phyloP scores from a whole-genome alignment of 805 yeast species.

The Ogataea pini region DNA sequence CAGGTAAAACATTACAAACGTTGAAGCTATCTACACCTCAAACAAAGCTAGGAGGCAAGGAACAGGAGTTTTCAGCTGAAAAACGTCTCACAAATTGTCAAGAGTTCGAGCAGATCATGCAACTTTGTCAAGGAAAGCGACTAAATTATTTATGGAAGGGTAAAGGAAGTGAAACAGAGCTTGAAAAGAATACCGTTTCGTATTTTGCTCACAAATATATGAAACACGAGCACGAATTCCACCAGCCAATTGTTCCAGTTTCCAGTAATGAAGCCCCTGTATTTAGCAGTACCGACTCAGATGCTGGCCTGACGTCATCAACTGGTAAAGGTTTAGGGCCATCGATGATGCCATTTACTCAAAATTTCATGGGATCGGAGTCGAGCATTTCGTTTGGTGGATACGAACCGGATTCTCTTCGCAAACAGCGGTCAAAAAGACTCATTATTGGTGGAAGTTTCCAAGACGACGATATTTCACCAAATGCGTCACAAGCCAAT shows the following conservation, averaged over 20 bases:
- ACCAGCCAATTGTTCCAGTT: slow-evolving; percentile 3
- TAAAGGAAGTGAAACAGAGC: slow-evolving; percentile 44
- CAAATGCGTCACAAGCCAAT: slow-evolving; percentile 4
- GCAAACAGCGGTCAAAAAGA: slow-evolving; percentile 23
- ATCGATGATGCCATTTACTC: slow-evolving; percentile 12
- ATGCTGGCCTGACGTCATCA: slow-evolving; percentile 1
- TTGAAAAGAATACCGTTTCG: slow-evolving; percentile 29
- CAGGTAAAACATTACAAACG: slow-evolving; percentile 36
- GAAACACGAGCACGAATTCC: background rate
- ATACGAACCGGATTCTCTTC: slow-evolving; percentile 11
- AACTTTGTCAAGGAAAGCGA: slow-evolving; percentile 32
- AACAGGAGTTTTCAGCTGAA: slow-evolving; percentile 19
- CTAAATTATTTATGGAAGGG: slow-evolving; percentile 49
- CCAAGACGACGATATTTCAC: slow-evolving; percentile 20
- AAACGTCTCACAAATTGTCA: slow-evolving; percentile 27
- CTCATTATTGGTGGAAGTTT: slow-evolving; percentile 27
- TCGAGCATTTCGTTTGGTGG: background rate
- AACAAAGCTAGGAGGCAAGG: slow-evolving; percentile 20
- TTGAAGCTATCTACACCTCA: slow-evolving; percentile 29
- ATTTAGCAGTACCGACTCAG: slow-evolving; percentile 13
- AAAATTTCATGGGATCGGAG: background rate
- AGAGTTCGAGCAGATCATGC: slow-evolving; percentile 30
- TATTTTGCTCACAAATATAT: slow-evolving; percentile 7
- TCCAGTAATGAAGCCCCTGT: slow-evolving; percentile 1
- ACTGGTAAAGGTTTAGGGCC: slow-evolving; percentile 9